Evolutionary conservation across 345 rosid genomes (phyloP).

Genomic region (Dimocarpus longan): DNA sequence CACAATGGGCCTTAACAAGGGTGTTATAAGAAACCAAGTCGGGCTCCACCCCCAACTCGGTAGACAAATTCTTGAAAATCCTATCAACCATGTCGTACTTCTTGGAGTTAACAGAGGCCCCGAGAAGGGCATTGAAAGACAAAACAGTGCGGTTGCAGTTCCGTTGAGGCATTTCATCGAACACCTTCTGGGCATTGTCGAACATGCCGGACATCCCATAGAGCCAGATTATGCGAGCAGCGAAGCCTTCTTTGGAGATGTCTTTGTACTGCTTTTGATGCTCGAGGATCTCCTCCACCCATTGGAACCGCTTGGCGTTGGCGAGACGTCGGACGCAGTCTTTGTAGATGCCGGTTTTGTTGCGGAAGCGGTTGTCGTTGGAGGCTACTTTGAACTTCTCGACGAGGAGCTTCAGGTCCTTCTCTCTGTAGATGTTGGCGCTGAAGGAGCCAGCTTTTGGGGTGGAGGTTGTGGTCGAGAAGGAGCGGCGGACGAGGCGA

Average conservation of each 20-base stretch:
- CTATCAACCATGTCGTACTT: conserved; percentile 46
- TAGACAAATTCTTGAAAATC: conserved; percentile 47
- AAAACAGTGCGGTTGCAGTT: conserved; percentile 57
- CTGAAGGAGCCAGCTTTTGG: conserved; percentile 25
- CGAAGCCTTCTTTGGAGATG: conserved; percentile 60
- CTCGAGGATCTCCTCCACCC: conserved; percentile 67
- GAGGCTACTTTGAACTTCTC: conserved; percentile 63
- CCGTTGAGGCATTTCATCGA: conserved; percentile 71
- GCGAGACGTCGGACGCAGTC: conserved; percentile 68
- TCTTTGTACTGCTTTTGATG: conserved; percentile 64
- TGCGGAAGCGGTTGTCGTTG: conserved; percentile 53
- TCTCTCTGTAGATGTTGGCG: conserved; percentile 46
- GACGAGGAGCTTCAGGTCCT: conserved; percentile 55
- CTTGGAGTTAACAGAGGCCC: conserved; percentile 57
- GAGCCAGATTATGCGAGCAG: conserved; percentile 46
- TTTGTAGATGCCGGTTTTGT: conserved; percentile 44
- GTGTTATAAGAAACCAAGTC: conserved; percentile 60
- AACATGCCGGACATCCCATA: conserved; percentile 64
- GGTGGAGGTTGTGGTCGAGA: conserved; percentile 27
- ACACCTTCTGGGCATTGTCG: conserved; percentile 66
- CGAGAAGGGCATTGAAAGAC: conserved; percentile 65
- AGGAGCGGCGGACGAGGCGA: conserved; percentile 39
- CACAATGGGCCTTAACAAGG: conserved; percentile 56
- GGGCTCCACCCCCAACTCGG: conserved; percentile 47
- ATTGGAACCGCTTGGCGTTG: conserved; percentile 39